phyloP scores from a whole-genome alignment of 169 alveolate species.

The Nephromyces sp. region DNA sequence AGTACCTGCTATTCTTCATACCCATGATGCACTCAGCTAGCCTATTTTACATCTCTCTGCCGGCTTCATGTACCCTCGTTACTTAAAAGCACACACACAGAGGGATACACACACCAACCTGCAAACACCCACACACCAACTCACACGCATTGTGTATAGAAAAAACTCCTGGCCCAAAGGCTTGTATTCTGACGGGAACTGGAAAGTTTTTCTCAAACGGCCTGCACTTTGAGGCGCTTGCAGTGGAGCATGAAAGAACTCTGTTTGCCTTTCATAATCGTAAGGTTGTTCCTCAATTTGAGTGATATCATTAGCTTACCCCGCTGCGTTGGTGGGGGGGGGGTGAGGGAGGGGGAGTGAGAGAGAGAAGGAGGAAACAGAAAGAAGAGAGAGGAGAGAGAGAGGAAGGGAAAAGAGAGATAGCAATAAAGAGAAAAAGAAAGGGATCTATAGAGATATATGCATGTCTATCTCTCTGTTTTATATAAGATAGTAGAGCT shows the following conservation, averaged over 20 bases:
- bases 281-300: neutral
- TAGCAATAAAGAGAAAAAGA: neutral
- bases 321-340: too few species aligned
- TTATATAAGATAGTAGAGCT: too few species aligned
- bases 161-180: conserved; percentile 19
- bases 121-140: too few species aligned
- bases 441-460: neutral
- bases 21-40: too few species aligned
- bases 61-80: too few species aligned
- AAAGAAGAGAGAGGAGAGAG: neutral
- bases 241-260: conserved; percentile 4
- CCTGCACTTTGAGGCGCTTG: neutral
- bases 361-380: too few species aligned
- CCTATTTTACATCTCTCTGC: too few species aligned
- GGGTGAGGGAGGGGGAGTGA: too few species aligned
- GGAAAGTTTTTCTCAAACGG: conserved; percentile 35
- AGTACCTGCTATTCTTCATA: too few species aligned
- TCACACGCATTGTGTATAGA: too few species aligned
- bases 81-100: too few species aligned
- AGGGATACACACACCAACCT: too few species aligned
- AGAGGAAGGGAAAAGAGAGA: neutral
- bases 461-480: neutral
- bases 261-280: conserved; percentile 13
- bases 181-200: conserved; percentile 20
- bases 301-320: neutral